phyloP scores from a whole-genome alignment of 306 rosid species.

The Vigna hirtella region DNA sequence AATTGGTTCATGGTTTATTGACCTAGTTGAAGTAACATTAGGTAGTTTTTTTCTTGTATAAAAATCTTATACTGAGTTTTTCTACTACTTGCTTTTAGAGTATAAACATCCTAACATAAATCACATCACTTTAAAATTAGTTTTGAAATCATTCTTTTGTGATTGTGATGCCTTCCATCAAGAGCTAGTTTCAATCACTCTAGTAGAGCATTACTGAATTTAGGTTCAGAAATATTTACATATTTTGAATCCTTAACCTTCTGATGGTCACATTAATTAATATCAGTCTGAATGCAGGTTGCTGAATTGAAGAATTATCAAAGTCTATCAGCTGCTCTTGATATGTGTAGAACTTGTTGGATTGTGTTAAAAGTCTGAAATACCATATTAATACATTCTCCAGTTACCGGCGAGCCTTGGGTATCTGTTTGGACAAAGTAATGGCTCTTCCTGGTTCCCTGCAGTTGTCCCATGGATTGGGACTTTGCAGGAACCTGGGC shows the following conservation, averaged over 20 bases:
- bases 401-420: constrained; percentile 46
- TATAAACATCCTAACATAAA: neutral
- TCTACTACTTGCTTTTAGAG: neutral
- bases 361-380: constrained; percentile 38
- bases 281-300: constrained; percentile 47
- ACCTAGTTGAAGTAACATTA: neutral
- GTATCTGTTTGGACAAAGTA: constrained; percentile 38
- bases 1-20: neutral
- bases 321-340: constrained; percentile 38
- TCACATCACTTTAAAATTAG: neutral
- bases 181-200: constrained; percentile 27
- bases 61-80: neutral
- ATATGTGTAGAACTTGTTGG: constrained; percentile 22
- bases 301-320: constrained; percentile 41
- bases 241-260: constrained; percentile 27
- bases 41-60: neutral
- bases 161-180: constrained; percentile 33
- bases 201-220: constrained; percentile 3
- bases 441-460: constrained; percentile 88
- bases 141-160: neutral
- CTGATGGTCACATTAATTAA: constrained; percentile 34
- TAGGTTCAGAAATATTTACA: constrained; percentile 5
- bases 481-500: constrained; percentile 70
- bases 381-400: constrained; percentile 26
- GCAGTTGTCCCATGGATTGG: constrained; percentile 79